Percentiles rank a stretch among this genome's conserved stretches.
phyloP scores from a whole-genome alignment of 768 basidiomycete genomes.

The Lactarius tabidus region DNA sequence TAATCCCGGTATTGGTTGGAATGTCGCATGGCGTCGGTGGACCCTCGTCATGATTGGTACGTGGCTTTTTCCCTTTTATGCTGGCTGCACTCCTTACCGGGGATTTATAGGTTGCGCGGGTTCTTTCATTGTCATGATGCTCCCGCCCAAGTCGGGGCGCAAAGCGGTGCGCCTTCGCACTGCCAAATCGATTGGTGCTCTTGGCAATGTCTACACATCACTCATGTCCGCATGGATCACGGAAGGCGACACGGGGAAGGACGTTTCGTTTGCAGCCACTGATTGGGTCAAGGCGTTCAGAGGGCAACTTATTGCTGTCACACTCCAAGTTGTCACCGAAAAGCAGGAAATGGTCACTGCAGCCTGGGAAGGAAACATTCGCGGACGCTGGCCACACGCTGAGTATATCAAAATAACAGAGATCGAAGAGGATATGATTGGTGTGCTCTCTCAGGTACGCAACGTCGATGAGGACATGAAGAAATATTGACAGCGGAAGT shows the following conservation, averaged over 20 bases:
- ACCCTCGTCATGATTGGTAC: conserved; percentile 48
- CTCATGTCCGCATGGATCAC: conserved; percentile 42
- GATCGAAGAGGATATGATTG: conserved; percentile 41
- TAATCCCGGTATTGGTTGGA: conserved; percentile 52
- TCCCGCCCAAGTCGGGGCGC: conserved; percentile 49
- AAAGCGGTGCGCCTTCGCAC: conserved; percentile 44
- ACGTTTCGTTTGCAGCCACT: conserved; percentile 3
- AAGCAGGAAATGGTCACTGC: conserved; percentile 37
- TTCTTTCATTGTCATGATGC: conserved; percentile 51
- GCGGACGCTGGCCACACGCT: conserved; percentile 50
- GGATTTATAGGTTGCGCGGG: conserved; percentile 41
- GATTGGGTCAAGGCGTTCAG: conserved; percentile 33
- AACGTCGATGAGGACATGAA: conserved; percentile 1
- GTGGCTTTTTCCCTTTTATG: conserved; percentile 11
- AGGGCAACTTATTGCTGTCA: conserved; percentile 31
- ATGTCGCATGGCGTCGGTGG: conserved; percentile 49
- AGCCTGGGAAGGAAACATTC: conserved; percentile 44
- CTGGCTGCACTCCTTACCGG: background rate
- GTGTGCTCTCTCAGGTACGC: conserved; percentile 36
- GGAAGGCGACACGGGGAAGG: conserved; percentile 19
- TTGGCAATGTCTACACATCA: conserved; percentile 43
- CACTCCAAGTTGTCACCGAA: conserved; percentile 34
- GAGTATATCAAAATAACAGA: conserved; percentile 44
- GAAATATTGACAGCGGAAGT: background rate
- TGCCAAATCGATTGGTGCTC: conserved; percentile 38